Evolutionary conservation across 306 rosid species (phyloP).

Genomic region (Bauhinia variegata): DNA sequence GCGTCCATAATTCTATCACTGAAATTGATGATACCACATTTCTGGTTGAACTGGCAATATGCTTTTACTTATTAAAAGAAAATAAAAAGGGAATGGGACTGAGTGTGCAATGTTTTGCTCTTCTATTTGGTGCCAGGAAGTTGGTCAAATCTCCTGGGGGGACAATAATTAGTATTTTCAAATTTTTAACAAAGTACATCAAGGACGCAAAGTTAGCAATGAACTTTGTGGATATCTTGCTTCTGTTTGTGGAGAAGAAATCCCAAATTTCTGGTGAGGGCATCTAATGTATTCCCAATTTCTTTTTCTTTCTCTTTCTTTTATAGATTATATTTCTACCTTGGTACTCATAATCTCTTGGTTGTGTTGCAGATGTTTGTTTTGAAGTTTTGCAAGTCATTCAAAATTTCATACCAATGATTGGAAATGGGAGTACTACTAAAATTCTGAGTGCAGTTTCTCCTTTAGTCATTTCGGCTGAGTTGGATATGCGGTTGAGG

Average conservation of each 20-base stretch:
- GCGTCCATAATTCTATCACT: slow-evolving; percentile 1
- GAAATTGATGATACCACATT: slow-evolving; percentile 3
- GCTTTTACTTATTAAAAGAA: background rate
- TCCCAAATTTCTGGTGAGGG: slow-evolving; percentile 62
- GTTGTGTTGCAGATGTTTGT: slow-evolving; percentile 60
- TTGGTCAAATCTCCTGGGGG: slow-evolving; percentile 75
- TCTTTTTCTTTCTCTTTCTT: slow-evolving; percentile 9
- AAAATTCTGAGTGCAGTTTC: slow-evolving; percentile 66
- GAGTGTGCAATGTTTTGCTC: background rate
- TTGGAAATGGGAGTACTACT: slow-evolving; percentile 57
- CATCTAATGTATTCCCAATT: slow-evolving; percentile 22
- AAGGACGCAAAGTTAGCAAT: slow-evolving; percentile 59
- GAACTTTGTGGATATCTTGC: slow-evolving; percentile 68
- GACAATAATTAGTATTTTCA: slow-evolving; percentile 62
- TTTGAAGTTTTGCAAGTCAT: slow-evolving; percentile 65
- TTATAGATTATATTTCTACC: background rate
- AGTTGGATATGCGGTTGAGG: slow-evolving; percentile 62
- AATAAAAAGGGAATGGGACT: background rate
- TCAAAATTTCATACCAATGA: slow-evolving; percentile 59
- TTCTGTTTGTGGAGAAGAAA: slow-evolving; percentile 62
- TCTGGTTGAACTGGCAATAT: slow-evolving; percentile 18
- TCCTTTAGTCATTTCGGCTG: slow-evolving; percentile 65
- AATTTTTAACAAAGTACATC: slow-evolving; percentile 66
- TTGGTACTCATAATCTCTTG: slow-evolving; percentile 32
- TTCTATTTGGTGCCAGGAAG: slow-evolving; percentile 59